These are phyloP conservation scores for Anacardium occidentale DNA, from an alignment of 345 rosid species.

Conservation along the genomic window DNA sequence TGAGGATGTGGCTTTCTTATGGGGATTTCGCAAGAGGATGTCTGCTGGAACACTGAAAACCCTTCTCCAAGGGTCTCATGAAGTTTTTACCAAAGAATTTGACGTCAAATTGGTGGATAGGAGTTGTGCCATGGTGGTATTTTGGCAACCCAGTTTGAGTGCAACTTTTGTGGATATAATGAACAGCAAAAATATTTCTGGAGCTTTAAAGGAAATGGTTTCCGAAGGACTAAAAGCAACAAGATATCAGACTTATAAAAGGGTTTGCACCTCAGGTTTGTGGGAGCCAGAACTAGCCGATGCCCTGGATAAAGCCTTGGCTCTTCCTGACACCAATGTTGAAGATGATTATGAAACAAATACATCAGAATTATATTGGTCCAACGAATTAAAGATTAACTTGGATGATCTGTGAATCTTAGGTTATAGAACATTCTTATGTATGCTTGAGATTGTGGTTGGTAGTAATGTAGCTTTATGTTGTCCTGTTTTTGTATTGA, in stretches of 20 bases:
- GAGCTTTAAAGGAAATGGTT: slow-evolving; percentile 58
- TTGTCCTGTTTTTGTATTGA: no score
- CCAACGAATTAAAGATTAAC: slow-evolving; percentile 55
- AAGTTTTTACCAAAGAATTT: slow-evolving; percentile 45
- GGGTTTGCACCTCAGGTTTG: slow-evolving; percentile 60
- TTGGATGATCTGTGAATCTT: slow-evolving; percentile 60
- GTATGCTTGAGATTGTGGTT: background rate
- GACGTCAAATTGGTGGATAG: slow-evolving; percentile 57
- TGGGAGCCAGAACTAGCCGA: slow-evolving; percentile 68
- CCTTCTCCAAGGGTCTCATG: slow-evolving; percentile 54
- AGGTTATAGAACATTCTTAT: background rate
- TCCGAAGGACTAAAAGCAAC: slow-evolving; percentile 66
- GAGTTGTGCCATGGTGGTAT: slow-evolving; percentile 75
- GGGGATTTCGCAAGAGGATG: slow-evolving; percentile 56
- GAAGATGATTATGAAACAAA: slow-evolving; percentile 34
- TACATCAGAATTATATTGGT: slow-evolving; percentile 44
- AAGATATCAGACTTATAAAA: slow-evolving; percentile 51
- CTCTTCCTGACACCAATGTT: slow-evolving; percentile 19
- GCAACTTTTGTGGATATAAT: slow-evolving; percentile 44
- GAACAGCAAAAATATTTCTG: slow-evolving; percentile 40
- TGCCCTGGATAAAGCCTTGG: slow-evolving; percentile 56
- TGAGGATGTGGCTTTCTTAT: slow-evolving; percentile 67
- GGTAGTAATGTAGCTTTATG: no score
- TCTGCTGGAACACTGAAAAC: slow-evolving; percentile 61
- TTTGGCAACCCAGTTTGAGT: slow-evolving; percentile 52